Conservation (phyloP, 495 filamentous ascomycete species). For the Tetracladium marchalianum region DNA sequence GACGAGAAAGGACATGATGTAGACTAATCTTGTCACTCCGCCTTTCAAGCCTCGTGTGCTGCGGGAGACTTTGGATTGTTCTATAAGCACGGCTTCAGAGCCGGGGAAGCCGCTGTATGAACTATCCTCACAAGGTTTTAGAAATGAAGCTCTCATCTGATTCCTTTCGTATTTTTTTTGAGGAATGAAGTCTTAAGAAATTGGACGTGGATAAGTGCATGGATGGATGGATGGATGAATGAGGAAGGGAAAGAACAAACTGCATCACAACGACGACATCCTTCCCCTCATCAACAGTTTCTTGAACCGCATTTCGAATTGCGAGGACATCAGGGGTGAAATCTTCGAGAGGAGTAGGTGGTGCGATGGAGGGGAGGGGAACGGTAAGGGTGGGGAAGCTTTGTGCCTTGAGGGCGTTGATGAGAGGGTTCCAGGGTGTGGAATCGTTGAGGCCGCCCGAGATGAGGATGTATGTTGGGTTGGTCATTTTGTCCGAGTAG, state of each 20-base stretch:
- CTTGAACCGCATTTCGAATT: slow-evolving; percentile 16
- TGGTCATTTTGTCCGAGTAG: slow-evolving; percentile 18
- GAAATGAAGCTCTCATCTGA: no score
- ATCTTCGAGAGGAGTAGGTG: slow-evolving; percentile 27
- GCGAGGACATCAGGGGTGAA: slow-evolving; percentile 22
- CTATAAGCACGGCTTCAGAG: slow-evolving; percentile 28
- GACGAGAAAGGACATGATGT: slow-evolving; percentile 10
- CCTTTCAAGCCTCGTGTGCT: slow-evolving; percentile 21
- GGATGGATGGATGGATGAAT: no score
- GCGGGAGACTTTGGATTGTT: slow-evolving; percentile 26
- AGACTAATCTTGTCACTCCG: slow-evolving; percentile 25
- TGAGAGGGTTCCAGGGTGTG: slow-evolving; percentile 24
- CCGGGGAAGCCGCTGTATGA: slow-evolving; percentile 30
- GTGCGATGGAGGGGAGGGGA: slow-evolving; percentile 32
- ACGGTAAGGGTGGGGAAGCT: slow-evolving; percentile 27
- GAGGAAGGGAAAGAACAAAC: no score
- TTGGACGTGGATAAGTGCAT: no score
- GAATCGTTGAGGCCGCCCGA: slow-evolving; percentile 38
- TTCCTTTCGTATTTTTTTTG: no score
- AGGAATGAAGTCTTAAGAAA: no score
- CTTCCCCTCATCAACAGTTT: slow-evolving; percentile 21
- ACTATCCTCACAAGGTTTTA: background rate
- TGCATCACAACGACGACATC: slow-evolving; percentile 36
- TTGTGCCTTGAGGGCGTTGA: slow-evolving; percentile 21
- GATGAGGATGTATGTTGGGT: slow-evolving; percentile 36